These are phyloP conservation scores for Trifolium dubium DNA, from an alignment of 306 rosid genomes.

Conservation along the genomic window DNA sequence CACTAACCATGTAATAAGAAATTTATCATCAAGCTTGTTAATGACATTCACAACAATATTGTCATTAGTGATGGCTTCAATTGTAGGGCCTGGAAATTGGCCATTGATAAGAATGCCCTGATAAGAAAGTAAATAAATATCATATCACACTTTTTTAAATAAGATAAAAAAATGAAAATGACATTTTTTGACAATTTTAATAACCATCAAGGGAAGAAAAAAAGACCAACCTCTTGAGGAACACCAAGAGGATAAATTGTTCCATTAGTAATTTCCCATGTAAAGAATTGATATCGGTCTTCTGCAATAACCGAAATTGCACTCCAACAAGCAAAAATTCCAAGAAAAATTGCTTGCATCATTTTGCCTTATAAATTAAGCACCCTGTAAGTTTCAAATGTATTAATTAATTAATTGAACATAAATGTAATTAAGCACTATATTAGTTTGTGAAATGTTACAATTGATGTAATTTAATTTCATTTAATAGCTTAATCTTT, in stretches of 20 bases:
- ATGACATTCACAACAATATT: slow-evolving; percentile 68
- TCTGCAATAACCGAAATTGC: slow-evolving; percentile 61
- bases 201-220: neutral
- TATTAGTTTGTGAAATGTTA: neutral
- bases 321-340: slow-evolving; percentile 55
- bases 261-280: slow-evolving; percentile 72
- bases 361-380: slow-evolving; percentile 29
- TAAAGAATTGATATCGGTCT: slow-evolving; percentile 63
- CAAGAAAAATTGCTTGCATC: slow-evolving; percentile 53
- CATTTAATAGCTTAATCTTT: neutral
- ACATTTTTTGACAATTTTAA: neutral
- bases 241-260: slow-evolving; percentile 70
- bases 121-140: neutral
- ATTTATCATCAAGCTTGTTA: slow-evolving; percentile 76
- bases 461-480: neutral
- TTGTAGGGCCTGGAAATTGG: slow-evolving; percentile 84
- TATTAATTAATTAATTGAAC: neutral
- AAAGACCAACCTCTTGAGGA: slow-evolving; percentile 64
- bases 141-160: neutral
- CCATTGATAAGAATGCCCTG: slow-evolving; percentile 91
- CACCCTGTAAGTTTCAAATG: slow-evolving; percentile 16
- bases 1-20: slow-evolving; percentile 84
- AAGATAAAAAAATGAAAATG: slow-evolving; percentile 5
- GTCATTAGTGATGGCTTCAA: slow-evolving; percentile 79
- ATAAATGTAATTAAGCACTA: neutral